Evolutionary conservation across 1,139 yeast genomes (phyloP).

Genomic region (Petasospora rhodanensis): DNA sequence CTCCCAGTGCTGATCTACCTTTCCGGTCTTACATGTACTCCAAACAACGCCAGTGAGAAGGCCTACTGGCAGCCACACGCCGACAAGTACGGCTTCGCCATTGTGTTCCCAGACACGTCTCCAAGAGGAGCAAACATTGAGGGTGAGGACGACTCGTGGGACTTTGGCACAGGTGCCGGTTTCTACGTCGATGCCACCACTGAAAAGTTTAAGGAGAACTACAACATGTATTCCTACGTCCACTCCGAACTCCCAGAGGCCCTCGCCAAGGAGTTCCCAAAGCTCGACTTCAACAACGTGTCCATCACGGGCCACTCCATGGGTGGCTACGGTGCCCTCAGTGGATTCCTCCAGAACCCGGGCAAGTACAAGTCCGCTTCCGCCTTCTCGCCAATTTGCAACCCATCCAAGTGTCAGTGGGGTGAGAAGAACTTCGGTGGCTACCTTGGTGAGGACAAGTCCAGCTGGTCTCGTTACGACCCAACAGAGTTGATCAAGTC

Average conservation of each 20-base stretch:
- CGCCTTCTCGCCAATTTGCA: conserved; percentile 87
- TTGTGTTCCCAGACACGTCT: conserved; percentile 94
- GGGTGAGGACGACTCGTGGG: conserved; percentile 83
- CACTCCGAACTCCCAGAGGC: conserved; percentile 62
- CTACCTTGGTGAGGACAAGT: conserved; percentile 60
- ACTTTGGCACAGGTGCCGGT: conserved; percentile 94
- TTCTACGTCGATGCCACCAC: conserved; percentile 83
- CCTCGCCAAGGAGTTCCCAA: conserved; percentile 42
- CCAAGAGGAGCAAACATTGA: conserved; percentile 86
- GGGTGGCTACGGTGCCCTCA: conserved; percentile 96
- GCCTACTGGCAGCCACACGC: conserved; percentile 86
- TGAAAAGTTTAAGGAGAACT: conserved; percentile 66
- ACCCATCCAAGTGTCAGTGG: conserved; percentile 79
- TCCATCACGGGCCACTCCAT: conserved; percentile 93
- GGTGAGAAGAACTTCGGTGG: conserved; percentile 79
- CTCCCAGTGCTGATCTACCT: conserved; percentile 77
- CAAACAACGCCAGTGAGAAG: conserved; percentile 92
- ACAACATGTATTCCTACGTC: conserved; percentile 83
- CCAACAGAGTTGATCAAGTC: conserved; percentile 67
- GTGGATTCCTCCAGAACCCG: conserved; percentile 71
- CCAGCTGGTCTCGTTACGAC: conserved; percentile 70
- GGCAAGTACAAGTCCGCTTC: conserved; percentile 75
- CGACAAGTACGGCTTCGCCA: conserved; percentile 73
- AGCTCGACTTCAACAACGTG: conserved; percentile 53
- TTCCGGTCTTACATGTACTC: conserved; percentile 91